Evolutionary conservation across 106 monocot genomes (phyloP), one percentile per base, ranked within the genome.

Genomic region (Dactylorhiza incarnata): DNA sequence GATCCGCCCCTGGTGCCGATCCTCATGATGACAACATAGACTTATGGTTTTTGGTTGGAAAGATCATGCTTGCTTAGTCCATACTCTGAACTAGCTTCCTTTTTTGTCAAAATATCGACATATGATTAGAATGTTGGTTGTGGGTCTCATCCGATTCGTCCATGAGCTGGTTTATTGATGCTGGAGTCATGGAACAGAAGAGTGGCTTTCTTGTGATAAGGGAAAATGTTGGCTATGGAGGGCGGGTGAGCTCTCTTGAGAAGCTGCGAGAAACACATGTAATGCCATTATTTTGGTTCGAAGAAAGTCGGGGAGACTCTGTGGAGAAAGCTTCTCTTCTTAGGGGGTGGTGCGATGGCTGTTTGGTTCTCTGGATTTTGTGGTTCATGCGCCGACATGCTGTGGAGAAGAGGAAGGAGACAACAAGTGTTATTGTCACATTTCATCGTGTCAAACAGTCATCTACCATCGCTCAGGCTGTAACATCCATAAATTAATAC

Each of bases 401-500:
- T 3, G 63, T 79, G 1, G 91, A 91, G 75, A 99, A 91, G 87
- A 79, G 97, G 66, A 83, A 84, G 76, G 97, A 99, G 53, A 82
- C 80, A 1, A 87, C 97, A 51, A 94, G 91, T 70, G 69, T 99
- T 7, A 86, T 99, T 46, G 91, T 91, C 9, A 99, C 97, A 9
- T 99, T 99, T 77, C 97, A 99, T 76, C 97, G 94, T 77, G 50
- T 89, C 29, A 99, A 94, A 77, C 56, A 69, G 22, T 94, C 97
- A 51, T 93, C 97, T 53, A 89, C 97, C 56, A 86, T 97, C 75
- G 94, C 94, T 81, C 97, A 97, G 97, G 97, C 87, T 78, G 14
- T 67, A 49, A 3, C 45, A n/a, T n/a, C n/a, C n/a, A n/a, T n/a
- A n/a, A n/a, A n/a, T n/a, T n/a, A n/a, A n/a, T n/a, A n/a, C n/a